Evolutionary conservation across 2,329 filamentous ascomycete species (phyloP), one percentile per base, ranked within the genome.

Genomic region (Colletotrichum spinosum): DNA sequence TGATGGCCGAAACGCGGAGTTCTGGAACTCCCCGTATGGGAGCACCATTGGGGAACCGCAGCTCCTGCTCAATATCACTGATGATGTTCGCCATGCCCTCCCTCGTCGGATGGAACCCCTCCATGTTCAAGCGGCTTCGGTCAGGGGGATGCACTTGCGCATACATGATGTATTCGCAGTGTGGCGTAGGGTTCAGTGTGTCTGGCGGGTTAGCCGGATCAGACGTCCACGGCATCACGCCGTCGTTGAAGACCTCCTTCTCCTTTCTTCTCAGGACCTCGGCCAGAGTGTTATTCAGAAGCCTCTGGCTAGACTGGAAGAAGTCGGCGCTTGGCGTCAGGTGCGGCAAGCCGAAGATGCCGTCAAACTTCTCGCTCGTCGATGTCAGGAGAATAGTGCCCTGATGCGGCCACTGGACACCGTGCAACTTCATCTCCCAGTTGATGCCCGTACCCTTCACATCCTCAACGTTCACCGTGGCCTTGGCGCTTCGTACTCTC

Each of bases 311-410:
- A 67, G 86, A 83, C 72, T 79, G 75, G 75, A 88, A 88, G 72
- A 85, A 88, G 53, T 86, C 81, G 4, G 80, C 74, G 17, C 81
- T 77, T 0, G 92, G 85, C 1, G 92, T 84, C 55, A 99, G 85
- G 76, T 98, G 94, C 34, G 96, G 94, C 51, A 98, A 81, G 2
- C 90, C 92, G 75, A 97, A 97, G 60, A 98, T 90, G 48, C 96
- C 94, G n/a, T 91, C 88, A 73, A 96, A 96, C 80, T 97, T 97
- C 74, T 97, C 92, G 76, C 94, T 97, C 52, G 94, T 95, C 1
- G 95, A 97, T 2, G 91, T 92, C 74, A 98, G 81, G 41, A 98
- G 81, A 54, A 96, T 87, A 12, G 89, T 87, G 2, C 96, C 96
- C 68, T 91, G 87, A n/a, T 86, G 85, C 42, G 91, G 89, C 83